Evolutionary conservation across 208 protist species (phyloP), one percentile per base, ranked within the genome.

Genomic region (Trypanosoma boissoni): DNA sequence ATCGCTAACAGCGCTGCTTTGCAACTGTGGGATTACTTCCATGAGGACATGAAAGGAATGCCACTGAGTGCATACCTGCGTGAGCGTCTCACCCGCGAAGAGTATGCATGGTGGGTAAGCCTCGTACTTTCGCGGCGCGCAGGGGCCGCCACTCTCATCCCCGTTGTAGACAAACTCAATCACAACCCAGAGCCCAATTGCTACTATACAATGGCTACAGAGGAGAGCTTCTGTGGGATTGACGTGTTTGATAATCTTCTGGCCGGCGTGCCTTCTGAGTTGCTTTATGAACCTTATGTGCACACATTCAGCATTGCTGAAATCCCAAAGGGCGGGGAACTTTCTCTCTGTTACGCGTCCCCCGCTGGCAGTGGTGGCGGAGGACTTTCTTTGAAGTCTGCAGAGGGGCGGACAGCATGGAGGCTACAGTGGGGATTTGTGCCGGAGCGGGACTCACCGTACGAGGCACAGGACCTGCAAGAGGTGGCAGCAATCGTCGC

Each of bases 161-260:
- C 87, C 9, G 64, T 94, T 36, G 50, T 91, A 21, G 87, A 94
- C 54, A 94, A 91, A 57, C 83, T 94, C 32, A 91, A 94, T 69
- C 87, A 94, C 69, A 63, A 69, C 49, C 74, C 78, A 14, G 54
- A 80, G 42, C 87, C 87, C 7, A 94, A 94, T 65, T 83, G 76
- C 63, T 80, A 84, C 70, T 91, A 86, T 68, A 89, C 83, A 7
- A 91, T 94, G 83, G 73, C 66, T 16, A 80, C 72, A 7, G 73
- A 71, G 45, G 64, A 66, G 21, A 75, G 58, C 29, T 69, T 91
- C 41, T 89, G 80, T 51, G 83, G 87, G 18, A 56, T 94, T 20
- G 87, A 94, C 55, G 72, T 91, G 6, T 64, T 94, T 43, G 83
- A 94, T 50, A 94, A 94, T 73, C 36, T 91, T n/a, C 23, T 94